These are phyloP conservation scores for Wilcoxina mikolae DNA, from an alignment of 495 filamentous ascomycete genomes.

Conservation along the genomic window DNA sequence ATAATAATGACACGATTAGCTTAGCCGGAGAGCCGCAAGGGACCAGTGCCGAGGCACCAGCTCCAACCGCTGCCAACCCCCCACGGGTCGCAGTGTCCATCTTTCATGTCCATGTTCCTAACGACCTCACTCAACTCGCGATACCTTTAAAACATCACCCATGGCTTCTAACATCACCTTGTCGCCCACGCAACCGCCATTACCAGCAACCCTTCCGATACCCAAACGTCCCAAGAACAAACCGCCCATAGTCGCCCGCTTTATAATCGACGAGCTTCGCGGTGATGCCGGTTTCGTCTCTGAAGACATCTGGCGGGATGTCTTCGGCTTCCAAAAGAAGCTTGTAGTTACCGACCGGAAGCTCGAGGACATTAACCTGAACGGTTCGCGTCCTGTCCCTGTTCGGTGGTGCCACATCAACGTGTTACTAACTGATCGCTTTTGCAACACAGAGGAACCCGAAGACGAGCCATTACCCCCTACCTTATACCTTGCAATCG, in stretches of 20 bases:
- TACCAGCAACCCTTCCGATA: not conserved
- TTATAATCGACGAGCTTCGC: conserved; percentile 74
- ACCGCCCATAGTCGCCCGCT: conserved; percentile 43
- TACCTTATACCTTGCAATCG: conserved; percentile 48
- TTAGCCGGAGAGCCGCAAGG: not conserved
- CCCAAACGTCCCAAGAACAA: conserved; percentile 38
- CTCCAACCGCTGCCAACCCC: not conserved
- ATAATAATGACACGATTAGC: too few relatives aligned
- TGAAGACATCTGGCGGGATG: conserved; percentile 65
- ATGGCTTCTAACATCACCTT: not conserved
- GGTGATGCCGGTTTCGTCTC: conserved; percentile 80
- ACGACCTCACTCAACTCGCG: not conserved
- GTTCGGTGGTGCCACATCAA: not conserved
- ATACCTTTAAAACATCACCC: not conserved
- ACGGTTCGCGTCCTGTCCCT: conserved; percentile 1
- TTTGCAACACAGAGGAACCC: conserved; percentile 16
- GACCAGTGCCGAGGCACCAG: not conserved
- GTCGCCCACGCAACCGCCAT: not conserved
- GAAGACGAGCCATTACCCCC: conserved; percentile 26
- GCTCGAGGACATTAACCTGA: conserved; percentile 9
- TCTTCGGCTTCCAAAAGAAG: conserved; percentile 49
- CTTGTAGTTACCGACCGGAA: conserved; percentile 7
- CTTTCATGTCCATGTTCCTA: not conserved
- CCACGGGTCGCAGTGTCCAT: not conserved
- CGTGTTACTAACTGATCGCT: not conserved